These are phyloP conservation scores for Fraxinus cuspidata DNA, from an alignment of 257 asterid genomes.

Conservation along the genomic window DNA sequence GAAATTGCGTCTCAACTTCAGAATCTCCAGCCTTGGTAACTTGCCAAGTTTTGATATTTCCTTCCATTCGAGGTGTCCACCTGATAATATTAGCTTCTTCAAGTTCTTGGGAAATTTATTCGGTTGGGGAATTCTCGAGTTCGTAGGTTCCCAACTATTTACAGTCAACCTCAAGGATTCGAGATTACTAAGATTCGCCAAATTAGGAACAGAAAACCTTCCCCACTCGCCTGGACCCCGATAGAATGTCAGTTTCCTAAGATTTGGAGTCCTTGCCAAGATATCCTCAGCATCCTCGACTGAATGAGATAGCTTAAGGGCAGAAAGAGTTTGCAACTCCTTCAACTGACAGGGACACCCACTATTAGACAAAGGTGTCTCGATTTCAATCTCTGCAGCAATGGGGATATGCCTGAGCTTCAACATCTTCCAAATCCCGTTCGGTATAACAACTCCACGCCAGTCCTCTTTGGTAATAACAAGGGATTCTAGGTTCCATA, in stretches of 20 bases:
- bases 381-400: not conserved
- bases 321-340: not conserved
- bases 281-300: constrained; percentile 7
- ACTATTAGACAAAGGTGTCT: not conserved
- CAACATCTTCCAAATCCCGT: constrained; percentile 1
- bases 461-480: not conserved
- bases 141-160: not conserved
- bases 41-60: constrained; percentile 14
- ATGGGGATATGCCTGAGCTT: not conserved
- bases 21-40: constrained; percentile 16
- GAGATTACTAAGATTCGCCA: not conserved
- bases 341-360: no score
- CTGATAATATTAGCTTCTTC: constrained; percentile 8
- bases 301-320: constrained; percentile 3
- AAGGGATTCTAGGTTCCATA: constrained; percentile 8
- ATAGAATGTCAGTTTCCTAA: constrained; percentile 1
- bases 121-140: not conserved
- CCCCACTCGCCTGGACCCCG: not conserved
- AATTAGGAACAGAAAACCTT: not conserved
- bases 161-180: not conserved
- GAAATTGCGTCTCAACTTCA: constrained; percentile 5
- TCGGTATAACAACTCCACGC: not conserved
- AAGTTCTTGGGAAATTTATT: not conserved
- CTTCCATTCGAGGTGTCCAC: constrained; percentile 7
- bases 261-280: constrained; percentile 7